These are phyloP conservation scores for Boletus reticuloceps DNA, from an alignment of 768 basidiomycete genomes.

Conservation along the genomic window DNA sequence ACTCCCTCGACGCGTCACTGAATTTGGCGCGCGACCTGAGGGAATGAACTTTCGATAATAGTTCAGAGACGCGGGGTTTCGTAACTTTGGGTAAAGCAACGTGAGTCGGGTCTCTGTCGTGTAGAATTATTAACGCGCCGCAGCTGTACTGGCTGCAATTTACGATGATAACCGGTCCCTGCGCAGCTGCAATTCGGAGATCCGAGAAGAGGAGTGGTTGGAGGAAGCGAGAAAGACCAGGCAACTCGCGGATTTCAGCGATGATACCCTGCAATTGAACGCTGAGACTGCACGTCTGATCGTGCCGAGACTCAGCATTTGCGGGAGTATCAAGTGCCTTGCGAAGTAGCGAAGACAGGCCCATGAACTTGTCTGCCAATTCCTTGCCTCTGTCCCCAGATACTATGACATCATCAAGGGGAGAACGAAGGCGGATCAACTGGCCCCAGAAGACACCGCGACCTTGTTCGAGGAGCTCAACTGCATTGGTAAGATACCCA, in stretches of 20 bases:
- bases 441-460: background rate
- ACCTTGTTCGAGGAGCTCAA: conserved; percentile 28
- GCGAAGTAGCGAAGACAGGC: background rate
- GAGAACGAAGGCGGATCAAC: conserved; percentile 9
- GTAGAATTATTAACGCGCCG: conserved; percentile 31
- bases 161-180: conserved; percentile 34
- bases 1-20: background rate
- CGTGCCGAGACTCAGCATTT: background rate
- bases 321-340: background rate
- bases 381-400: background rate
- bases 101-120: background rate
- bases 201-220: conserved; percentile 14
- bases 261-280: conserved; percentile 4
- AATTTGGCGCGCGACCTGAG: background rate
- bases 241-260: conserved; percentile 12
- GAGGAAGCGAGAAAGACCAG: conserved; percentile 29
- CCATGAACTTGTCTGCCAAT: conserved; percentile 1
- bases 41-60: background rate
- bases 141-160: conserved; percentile 30
- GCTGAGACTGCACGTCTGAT: background rate
- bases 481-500: conserved; percentile 8
- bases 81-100: background rate
- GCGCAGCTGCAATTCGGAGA: conserved; percentile 15
- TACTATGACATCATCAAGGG: background rate
- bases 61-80: background rate